Base-by-base conservation (phyloP, 805 yeast species). In the Candida endomychidarum region DNA sequence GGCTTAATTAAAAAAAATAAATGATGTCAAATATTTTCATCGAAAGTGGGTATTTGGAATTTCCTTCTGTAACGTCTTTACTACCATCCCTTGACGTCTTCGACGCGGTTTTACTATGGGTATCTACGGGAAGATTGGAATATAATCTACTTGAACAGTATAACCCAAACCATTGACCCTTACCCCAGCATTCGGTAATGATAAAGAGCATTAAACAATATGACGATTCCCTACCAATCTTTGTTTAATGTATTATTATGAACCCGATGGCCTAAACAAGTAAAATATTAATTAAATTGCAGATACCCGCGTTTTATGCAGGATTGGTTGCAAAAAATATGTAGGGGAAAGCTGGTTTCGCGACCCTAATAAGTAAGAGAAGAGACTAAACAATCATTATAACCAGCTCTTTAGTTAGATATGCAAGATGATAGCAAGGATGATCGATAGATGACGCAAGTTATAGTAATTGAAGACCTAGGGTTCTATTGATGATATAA, bases 281-380 rank as follows among this genome's bases (percentile, higher is more conserved):
- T 18, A 8, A 31, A 8, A 19, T 31, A 19, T 22, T 31, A 21
- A n/a, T 8, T 21, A 29, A 17, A 11, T 18, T 14, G 17, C 10
- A 18, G 18, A 3, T 11, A 18, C 10, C 7, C 29, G 29, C 29
- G 37, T 26, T 3, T 11, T 28, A 17, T 37, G 25, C 41, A 37
- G 41, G 41, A 37, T 23, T 30, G 26, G 41, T 34, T 37, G 41
- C 41, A 37, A 37, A 37, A 37, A 37, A 37, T 15, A 24, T 24
- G 14, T 5, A 17, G 36, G 8, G 20, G 9, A 30, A 7, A 4
- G 38, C 38, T 34, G 38, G 38, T 19, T 31, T 32, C 35, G 35
- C 35, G 35, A 14, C 35, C 35, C 3, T n/a, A 32, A 14, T 7
- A 9, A 12, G 35, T 21, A 32, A 32, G 11, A 15, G 27, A 32